Percentiles rank a stretch among this genome's conserved stretches.
Conservation (phyloP, 2,329 filamentous ascomycete species). For the Hypoxylon sp. region DNA sequence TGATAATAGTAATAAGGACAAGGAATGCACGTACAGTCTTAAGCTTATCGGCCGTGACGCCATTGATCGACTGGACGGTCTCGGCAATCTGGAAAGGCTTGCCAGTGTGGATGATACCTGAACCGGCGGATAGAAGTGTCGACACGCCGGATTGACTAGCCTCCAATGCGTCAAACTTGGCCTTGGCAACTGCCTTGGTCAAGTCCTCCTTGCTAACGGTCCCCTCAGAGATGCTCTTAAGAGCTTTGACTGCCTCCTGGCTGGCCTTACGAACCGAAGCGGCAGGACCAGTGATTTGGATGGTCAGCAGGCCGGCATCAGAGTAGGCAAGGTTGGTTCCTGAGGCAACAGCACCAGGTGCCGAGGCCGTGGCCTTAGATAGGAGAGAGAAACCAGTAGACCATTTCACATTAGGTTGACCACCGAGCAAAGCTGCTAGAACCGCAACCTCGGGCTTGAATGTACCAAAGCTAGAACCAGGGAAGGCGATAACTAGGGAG, state of each 20-base stretch:
- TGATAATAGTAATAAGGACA: slow-evolving; percentile 6
- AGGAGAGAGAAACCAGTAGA: slow-evolving; percentile 92
- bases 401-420: slow-evolving; percentile 95
- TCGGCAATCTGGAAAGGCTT: slow-evolving; percentile 88
- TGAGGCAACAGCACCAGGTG: slow-evolving; percentile 76
- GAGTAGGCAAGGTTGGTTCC: slow-evolving; percentile 90
- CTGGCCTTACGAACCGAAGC: slow-evolving; percentile 80
- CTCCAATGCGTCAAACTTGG: slow-evolving; percentile 93
- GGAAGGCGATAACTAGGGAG: slow-evolving; percentile 91
- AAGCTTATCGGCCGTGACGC: slow-evolving; percentile 86
- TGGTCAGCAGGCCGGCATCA: slow-evolving; percentile 89
- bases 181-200: slow-evolving; percentile 90
- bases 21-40: slow-evolving; percentile 78
- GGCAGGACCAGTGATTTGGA: slow-evolving; percentile 84
- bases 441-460: slow-evolving; percentile 94
- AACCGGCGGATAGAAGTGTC: slow-evolving; percentile 86
- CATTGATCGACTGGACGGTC: slow-evolving; percentile 82
- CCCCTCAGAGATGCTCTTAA: slow-evolving; percentile 85
- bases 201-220: slow-evolving; percentile 86
- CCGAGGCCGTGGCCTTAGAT: slow-evolving; percentile 79
- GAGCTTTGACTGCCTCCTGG: slow-evolving; percentile 81
- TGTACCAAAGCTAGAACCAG: slow-evolving; percentile 83
- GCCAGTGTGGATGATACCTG: slow-evolving; percentile 84
- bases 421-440: slow-evolving; percentile 89
- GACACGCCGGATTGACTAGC: slow-evolving; percentile 82